These are phyloP conservation scores for Colletotrichum sp. DNA, from an alignment of 2,329 filamentous ascomycete species.

Conservation along the genomic window DNA sequence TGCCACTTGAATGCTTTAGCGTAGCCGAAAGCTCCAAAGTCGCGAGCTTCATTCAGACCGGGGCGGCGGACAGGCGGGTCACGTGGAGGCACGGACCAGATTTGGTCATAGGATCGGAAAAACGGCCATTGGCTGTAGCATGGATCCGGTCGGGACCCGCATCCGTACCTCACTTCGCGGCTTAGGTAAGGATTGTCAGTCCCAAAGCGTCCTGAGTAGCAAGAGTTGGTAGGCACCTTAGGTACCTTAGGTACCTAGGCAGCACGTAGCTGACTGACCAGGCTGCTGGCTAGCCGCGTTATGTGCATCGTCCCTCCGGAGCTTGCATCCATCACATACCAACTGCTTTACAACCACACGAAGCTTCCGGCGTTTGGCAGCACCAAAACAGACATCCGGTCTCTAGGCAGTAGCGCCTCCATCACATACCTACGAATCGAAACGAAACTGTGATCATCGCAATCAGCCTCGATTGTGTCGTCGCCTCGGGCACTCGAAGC, in stretches of 20 bases:
- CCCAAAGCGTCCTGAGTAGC: neutral
- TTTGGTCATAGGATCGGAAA: slow-evolving; percentile 15
- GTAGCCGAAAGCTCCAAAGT: slow-evolving; percentile 6
- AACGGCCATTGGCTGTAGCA: slow-evolving; percentile 6
- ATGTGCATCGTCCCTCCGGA: slow-evolving; percentile 15
- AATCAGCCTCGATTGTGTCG: neutral
- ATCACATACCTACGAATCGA: neutral
- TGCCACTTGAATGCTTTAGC: slow-evolving; percentile 17
- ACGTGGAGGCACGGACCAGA: slow-evolving; percentile 10
- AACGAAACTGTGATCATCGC: neutral
- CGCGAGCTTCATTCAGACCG: slow-evolving; percentile 15
- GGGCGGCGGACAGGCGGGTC: neutral
- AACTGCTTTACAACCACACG: neutral
- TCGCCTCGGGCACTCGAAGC: slow-evolving; percentile 4
- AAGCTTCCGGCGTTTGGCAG: neutral
- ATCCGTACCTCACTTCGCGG: neutral
- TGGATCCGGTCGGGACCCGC: neutral
- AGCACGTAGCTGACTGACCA: slow-evolving; percentile 25
- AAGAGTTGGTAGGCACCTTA: neutral
- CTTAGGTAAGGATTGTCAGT: neutral
- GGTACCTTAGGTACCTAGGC: neutral
- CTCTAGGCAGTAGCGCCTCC: neutral
- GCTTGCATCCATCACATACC: slow-evolving; percentile 8
- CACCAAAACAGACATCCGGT: neutral
- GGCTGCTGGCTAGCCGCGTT: slow-evolving; percentile 45